Conservation (phyloP, 257 asterid genomes). For the Forsythia viridissima region DNA sequence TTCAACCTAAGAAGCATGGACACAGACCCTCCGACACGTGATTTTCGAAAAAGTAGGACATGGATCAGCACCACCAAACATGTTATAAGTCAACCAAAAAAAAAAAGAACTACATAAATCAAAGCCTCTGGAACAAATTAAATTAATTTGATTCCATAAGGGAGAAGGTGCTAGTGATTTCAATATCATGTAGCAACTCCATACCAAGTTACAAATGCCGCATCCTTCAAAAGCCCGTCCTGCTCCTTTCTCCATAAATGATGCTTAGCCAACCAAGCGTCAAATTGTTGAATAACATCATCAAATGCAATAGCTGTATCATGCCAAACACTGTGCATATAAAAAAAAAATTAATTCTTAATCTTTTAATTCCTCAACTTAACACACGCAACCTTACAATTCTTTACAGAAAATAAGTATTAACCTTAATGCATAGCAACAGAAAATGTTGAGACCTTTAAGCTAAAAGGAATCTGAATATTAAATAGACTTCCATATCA, state of each 20-base stretch:
- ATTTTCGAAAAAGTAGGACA: neutral
- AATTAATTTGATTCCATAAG: neutral
- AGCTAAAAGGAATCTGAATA: neutral
- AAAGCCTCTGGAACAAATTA: neutral
- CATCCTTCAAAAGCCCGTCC: conserved; percentile 54
- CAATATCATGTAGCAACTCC: neutral
- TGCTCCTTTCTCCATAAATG: conserved; percentile 49
- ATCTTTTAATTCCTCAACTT: neutral
- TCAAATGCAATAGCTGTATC: conserved; percentile 79
- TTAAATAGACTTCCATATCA: neutral
- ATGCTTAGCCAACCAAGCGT: conserved; percentile 62
- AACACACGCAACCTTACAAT: neutral
- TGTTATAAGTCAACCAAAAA: neutral
- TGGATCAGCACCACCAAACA: neutral
- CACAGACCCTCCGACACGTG: neutral
- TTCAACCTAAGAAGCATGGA: neutral
- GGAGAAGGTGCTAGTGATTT: neutral
- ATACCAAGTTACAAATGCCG: conserved; percentile 96
- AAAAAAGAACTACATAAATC: neutral
- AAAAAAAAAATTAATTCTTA: neutral
- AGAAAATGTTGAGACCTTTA: neutral
- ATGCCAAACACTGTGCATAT: conserved; percentile 84
- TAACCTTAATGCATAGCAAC: neutral
- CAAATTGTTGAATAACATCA: conserved; percentile 82
- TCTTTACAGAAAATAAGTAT: neutral